phyloP scores from a whole-genome alignment of 805 yeast species.

The Blastobotrys attinorum region DNA sequence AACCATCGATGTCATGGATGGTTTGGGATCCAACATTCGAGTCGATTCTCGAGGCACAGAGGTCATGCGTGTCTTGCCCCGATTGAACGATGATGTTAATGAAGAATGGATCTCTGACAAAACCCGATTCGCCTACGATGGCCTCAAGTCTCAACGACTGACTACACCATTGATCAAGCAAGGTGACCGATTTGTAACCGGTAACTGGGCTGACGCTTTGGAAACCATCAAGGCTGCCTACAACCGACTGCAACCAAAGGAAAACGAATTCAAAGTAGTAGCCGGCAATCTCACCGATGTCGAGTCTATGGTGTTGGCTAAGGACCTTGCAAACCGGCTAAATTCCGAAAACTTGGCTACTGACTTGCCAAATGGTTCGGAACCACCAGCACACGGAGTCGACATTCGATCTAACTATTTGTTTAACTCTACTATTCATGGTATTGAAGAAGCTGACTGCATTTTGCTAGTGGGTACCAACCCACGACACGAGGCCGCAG shows the following conservation, averaged over 20 bases:
- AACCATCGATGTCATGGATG: constrained; percentile 78
- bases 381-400: constrained; percentile 56
- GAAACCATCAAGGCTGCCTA: constrained; percentile 58
- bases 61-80: constrained; percentile 80
- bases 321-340: constrained; percentile 66
- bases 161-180: constrained; percentile 70
- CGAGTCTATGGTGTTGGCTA: constrained; percentile 73
- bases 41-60: constrained; percentile 83
- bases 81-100: constrained; percentile 77
- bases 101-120: constrained; percentile 92
- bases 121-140: constrained; percentile 79
- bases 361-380: constrained; percentile 52
- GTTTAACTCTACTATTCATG: constrained; percentile 72
- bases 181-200: constrained; percentile 61
- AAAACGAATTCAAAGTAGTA: constrained; percentile 69
- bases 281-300: constrained; percentile 79
- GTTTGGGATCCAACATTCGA: constrained; percentile 71
- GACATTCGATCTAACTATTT: constrained; percentile 73
- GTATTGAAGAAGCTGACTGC: constrained; percentile 77
- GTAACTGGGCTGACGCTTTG: constrained; percentile 85
- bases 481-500: constrained; percentile 88
- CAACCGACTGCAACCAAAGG: constrained; percentile 47
- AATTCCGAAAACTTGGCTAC: constrained; percentile 77
- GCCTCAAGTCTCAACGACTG: constrained; percentile 76
- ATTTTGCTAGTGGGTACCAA: constrained; percentile 76